Conservation (phyloP, 768 basidiomycete genomes). For the Trametes gibbosa region DNA sequence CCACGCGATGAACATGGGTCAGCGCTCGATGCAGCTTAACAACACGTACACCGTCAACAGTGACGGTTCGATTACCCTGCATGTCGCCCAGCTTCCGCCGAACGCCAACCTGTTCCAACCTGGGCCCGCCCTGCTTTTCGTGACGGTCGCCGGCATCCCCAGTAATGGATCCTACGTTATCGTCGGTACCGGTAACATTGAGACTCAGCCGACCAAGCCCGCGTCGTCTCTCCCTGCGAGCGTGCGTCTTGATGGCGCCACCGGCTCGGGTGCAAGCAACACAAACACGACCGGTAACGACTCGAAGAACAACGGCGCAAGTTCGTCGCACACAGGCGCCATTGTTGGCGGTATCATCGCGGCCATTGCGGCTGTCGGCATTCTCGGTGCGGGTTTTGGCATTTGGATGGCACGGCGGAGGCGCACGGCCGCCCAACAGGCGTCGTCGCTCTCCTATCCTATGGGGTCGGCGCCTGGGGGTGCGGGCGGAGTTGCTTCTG, state of each 20-base stretch:
- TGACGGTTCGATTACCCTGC: conserved; percentile 75
- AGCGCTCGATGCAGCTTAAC: conserved; percentile 78
- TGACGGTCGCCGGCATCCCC: conserved; percentile 82
- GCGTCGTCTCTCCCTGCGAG: conserved; percentile 49
- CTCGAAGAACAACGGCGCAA: conserved; percentile 20
- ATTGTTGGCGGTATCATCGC: conserved; percentile 53
- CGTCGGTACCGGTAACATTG: conserved; percentile 78
- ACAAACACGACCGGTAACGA: conserved; percentile 15
- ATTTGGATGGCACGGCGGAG: conserved; percentile 51
- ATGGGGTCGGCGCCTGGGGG: conserved; percentile 36
- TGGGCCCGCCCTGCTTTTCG: conserved; percentile 81
- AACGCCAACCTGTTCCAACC: conserved; percentile 87
- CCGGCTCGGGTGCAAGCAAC: conserved; percentile 39
- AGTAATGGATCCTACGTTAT: conserved; percentile 75
- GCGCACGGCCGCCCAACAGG: conserved; percentile 35
- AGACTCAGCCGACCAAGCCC: conserved; percentile 53
- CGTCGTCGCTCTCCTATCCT: conserved; percentile 36
- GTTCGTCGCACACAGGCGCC: conserved; percentile 38
- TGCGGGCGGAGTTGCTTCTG: conserved; percentile 20
- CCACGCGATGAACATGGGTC: conserved; percentile 87
- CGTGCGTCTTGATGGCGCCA: conserved; percentile 38
- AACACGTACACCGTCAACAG: conserved; percentile 78
- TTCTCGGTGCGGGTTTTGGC: conserved; percentile 53
- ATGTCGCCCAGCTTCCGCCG: conserved; percentile 80
- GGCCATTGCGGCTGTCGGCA: conserved; percentile 48